Evolutionary conservation across 1,284 basidiomycete genomes (phyloP), one percentile per base, ranked within the genome.

Genomic region (Ustilago trichophora): DNA sequence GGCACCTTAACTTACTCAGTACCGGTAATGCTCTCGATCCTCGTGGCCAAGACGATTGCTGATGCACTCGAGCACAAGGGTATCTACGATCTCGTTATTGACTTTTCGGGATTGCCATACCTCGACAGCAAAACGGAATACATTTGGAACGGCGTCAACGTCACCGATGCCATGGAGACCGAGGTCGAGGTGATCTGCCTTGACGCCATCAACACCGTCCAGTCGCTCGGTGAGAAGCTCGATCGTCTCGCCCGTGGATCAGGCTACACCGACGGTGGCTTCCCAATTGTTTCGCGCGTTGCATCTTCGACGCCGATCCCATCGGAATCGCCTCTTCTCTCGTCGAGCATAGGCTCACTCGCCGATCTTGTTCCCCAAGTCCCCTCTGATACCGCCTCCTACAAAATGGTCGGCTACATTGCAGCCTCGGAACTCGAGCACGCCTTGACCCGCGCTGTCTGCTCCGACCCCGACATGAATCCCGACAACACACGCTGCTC

Each of bases 1-100:
- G 91, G 93, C 64, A 93, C 92, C 1, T 83, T 98, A 64, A 93
- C 91, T 4, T 97, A 98, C 81, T 90, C 88, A n/a, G 90, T 95
- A 0, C 95, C 95, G 1, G 89, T 97, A 67, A 97, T 97, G 91
- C 82, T 98, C 24, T 82, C 81, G 7, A 84, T 98, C 6, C 85
- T 98, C 25, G 89, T 94, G 7, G 93, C 94, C 24, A 97, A 97
- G 85, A 94, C 93, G 0, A 88, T 79, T 7, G 83, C 80, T 0
- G 93, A 97, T 81, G 90, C 90, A 6, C 83, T 98, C 72, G 92
- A 97, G 81, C 91, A 91, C 18, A 95, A 94, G 81, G 92, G 92
- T 11, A 94, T 96, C 50, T 96, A 97, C 78, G 94, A 98, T 80
- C 87, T 97, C 26, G 91, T 93, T 54, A 98, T 98, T 57, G 91